Percentiles rank a stretch among this genome's conserved stretches.
Evolutionary conservation across 192 early-diverging fungal genomes (phyloP).

Genomic region (Umbelopsis isabellina): DNA sequence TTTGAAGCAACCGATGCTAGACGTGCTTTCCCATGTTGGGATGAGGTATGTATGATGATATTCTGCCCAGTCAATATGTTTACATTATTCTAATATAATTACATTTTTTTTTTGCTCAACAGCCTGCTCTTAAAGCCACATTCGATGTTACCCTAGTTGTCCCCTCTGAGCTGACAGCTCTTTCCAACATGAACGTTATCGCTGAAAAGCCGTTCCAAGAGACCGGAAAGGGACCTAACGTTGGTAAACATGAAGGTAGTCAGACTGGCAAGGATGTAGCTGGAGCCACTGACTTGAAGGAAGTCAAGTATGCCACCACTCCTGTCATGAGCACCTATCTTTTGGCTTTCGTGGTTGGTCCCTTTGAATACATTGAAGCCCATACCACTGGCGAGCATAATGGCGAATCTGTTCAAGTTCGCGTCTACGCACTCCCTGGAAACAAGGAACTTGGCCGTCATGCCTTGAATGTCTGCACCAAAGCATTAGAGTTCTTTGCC

Average conservation of each 20-base stretch:
- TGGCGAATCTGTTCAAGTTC: constrained; percentile 74
- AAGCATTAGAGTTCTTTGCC: constrained; percentile 84
- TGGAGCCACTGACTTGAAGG: constrained; percentile 58
- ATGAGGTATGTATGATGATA: constrained; percentile 62
- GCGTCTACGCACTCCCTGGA: constrained; percentile 87
- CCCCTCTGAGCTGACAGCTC: constrained; percentile 70
- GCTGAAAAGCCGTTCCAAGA: constrained; percentile 59
- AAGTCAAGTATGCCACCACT: constrained; percentile 86
- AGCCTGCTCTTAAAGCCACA: constrained; percentile 91
- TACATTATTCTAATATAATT: neutral
- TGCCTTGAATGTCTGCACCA: constrained; percentile 76
- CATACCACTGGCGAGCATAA: constrained; percentile 66
- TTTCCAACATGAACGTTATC: constrained; percentile 92
- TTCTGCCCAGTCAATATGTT: neutral
- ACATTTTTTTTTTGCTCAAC: neutral
- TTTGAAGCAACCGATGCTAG: constrained; percentile 94
- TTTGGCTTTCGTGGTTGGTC: constrained; percentile 91
- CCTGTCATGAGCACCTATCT: constrained; percentile 95
- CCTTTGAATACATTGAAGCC: constrained; percentile 91
- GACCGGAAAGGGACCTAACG: constrained; percentile 40
- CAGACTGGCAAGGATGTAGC: constrained; percentile 33
- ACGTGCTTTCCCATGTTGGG: constrained; percentile 95
- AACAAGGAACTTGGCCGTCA: constrained; percentile 80
- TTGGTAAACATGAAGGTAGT: constrained; percentile 34
- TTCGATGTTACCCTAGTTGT: constrained; percentile 91